Evolutionary conservation across 2,329 filamentous ascomycete genomes (phyloP).

Genomic region (Didymella arachidicola): DNA sequence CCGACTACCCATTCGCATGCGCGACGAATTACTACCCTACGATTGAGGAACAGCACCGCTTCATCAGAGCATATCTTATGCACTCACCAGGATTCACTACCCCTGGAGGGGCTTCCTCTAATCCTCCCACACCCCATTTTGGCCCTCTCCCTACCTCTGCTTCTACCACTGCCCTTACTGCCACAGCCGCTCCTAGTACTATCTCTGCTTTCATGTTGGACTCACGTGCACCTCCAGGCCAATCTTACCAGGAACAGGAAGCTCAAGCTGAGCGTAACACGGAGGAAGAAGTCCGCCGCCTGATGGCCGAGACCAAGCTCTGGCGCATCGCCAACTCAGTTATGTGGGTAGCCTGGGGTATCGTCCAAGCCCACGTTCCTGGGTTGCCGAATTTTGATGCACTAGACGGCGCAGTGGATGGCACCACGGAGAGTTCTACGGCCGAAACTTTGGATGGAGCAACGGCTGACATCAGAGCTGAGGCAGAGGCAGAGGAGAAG

Average conservation of each 20-base stretch:
- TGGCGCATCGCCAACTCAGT: conserved; percentile 91
- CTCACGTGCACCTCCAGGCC: conserved; percentile 48
- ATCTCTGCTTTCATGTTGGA: conserved; percentile 81
- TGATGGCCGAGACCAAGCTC: conserved; percentile 79
- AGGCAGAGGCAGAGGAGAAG: conserved; percentile 25
- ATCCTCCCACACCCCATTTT: conserved; percentile 48
- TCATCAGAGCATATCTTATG: conserved; percentile 84
- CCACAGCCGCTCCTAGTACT: conserved; percentile 44
- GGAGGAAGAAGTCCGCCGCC: conserved; percentile 71
- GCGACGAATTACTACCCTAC: conserved; percentile 76
- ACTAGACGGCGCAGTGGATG: conserved; percentile 22
- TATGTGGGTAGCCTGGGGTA: conserved; percentile 94
- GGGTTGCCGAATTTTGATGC: conserved; percentile 66
- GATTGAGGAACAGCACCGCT: conserved; percentile 80
- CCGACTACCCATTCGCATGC: conserved; percentile 70
- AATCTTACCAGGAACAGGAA: conserved; percentile 48
- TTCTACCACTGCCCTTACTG: conserved; percentile 44
- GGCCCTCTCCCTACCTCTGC: conserved; percentile 42
- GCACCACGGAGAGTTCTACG: conserved; percentile 21
- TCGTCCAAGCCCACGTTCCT: conserved; percentile 89
- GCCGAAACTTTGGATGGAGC: conserved; percentile 41
- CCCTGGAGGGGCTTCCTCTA: conserved; percentile 61
- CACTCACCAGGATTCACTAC: conserved; percentile 75
- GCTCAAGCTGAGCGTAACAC: conserved; percentile 66
- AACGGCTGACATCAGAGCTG: conserved; percentile 30